Conservation (phyloP, 768 basidiomycete genomes). For the Mycena latifolia region DNA sequence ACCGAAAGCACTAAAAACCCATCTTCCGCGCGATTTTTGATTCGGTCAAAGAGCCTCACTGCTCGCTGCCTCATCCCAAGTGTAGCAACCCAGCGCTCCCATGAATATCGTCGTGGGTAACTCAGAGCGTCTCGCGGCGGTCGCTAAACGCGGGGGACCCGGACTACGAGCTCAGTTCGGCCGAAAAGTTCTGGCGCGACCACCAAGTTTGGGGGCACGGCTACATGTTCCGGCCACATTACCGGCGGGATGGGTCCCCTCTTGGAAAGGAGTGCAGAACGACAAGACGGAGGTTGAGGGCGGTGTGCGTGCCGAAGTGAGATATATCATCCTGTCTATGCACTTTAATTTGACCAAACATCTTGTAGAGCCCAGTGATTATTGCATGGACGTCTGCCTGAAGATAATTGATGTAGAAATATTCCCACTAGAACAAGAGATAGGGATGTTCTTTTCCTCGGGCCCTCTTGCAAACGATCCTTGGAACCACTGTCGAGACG, state of each 20-base stretch:
- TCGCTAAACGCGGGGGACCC: too few species aligned
- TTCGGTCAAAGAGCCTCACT: too few species aligned
- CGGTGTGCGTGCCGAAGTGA: neutral
- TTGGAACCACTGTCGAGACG: conserved; percentile 49
- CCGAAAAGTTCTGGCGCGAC: conserved; percentile 37
- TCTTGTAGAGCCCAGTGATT: neutral
- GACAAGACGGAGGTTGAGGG: conserved; percentile 25
- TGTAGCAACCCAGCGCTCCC: too few species aligned
- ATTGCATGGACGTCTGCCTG: neutral
- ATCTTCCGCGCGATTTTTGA: too few species aligned
- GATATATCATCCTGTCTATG: neutral
- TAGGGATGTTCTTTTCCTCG: conserved; percentile 40
- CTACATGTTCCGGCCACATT: conserved; percentile 42
- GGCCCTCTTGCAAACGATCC: conserved; percentile 32
- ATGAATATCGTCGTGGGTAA: too few species aligned
- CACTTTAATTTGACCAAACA: too few species aligned
- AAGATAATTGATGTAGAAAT: neutral
- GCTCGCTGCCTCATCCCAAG: too few species aligned
- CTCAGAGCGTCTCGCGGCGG: too few species aligned
- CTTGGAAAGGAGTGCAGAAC: conserved; percentile 33
- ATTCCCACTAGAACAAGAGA: conserved; percentile 44
- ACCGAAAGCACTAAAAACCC: too few species aligned
- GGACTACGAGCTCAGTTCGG: neutral
- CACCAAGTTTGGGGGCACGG: conserved; percentile 38
- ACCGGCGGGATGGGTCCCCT: conserved; percentile 41